Conservation (phyloP, 305 asterid genomes). For the Striga hermonthica region DNA sequence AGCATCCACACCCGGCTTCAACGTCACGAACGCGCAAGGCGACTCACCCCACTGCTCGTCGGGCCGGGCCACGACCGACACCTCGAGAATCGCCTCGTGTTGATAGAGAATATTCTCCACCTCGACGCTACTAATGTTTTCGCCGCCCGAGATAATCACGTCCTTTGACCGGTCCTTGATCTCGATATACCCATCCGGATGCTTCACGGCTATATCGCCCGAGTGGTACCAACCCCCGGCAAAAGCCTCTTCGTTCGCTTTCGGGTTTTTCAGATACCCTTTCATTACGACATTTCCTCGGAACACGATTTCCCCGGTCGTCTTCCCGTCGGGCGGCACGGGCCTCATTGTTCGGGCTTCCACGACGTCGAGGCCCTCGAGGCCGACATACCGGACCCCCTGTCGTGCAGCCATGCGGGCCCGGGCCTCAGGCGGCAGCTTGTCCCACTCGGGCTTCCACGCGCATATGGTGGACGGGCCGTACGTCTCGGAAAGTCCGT, state of each 20-base stretch:
- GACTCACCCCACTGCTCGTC: constrained; percentile 72
- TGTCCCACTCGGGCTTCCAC: constrained; percentile 78
- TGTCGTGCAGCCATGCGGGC: constrained; percentile 67
- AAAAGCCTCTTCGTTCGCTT: constrained; percentile 56
- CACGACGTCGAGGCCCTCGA: constrained; percentile 56
- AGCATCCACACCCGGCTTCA: constrained; percentile 39
- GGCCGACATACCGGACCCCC: constrained; percentile 51
- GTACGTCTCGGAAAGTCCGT: constrained; percentile 72
- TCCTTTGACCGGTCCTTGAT: constrained; percentile 70
- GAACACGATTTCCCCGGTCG: constrained; percentile 65
- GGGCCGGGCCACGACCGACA: constrained; percentile 66
- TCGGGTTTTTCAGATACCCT: constrained; percentile 64
- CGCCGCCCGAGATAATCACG: constrained; percentile 68
- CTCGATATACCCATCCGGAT: constrained; percentile 62
- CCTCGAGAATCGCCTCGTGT: constrained; percentile 56
- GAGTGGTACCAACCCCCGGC: constrained; percentile 65
- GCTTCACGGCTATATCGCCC: constrained; percentile 69
- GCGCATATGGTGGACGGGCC: constrained; percentile 74
- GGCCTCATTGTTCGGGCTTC: constrained; percentile 50
- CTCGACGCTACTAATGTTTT: constrained; percentile 69
- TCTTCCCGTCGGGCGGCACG: constrained; percentile 58
- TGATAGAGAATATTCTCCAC: constrained; percentile 59
- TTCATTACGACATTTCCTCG: constrained; percentile 66
- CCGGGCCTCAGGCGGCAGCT: constrained; percentile 50
- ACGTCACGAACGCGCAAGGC: constrained; percentile 68